Conservation (phyloP, 345 rosid species). For the Psidium guajava region DNA sequence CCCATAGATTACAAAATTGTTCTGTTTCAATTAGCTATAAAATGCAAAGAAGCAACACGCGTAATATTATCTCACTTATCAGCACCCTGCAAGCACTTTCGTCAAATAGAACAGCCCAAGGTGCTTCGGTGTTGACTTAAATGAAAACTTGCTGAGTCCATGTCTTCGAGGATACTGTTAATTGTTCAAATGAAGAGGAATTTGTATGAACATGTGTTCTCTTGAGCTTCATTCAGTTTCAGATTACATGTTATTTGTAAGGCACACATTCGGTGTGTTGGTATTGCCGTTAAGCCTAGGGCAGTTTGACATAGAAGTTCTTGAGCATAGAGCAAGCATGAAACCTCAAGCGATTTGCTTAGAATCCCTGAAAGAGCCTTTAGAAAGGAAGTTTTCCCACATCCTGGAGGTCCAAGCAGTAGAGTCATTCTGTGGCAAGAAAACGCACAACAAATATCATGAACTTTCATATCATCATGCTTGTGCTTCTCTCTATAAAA, state of each 20-base stretch:
- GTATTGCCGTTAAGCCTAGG: background rate
- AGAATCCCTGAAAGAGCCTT: constrained; percentile 61
- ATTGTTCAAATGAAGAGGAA: background rate
- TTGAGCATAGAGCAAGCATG: background rate
- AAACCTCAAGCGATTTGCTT: constrained; percentile 38
- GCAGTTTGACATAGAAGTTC: background rate
- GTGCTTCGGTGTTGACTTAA: background rate
- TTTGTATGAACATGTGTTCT: background rate
- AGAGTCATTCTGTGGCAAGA: constrained; percentile 38
- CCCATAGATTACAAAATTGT: background rate
- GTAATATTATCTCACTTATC: background rate
- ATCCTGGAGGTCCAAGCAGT: constrained; percentile 75
- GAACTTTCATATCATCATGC: background rate
- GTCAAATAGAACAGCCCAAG: background rate
- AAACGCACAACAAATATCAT: background rate
- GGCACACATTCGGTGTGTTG: background rate
- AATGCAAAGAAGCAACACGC: background rate
- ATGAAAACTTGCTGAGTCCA: background rate
- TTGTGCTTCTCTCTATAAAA: background rate
- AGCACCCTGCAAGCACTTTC: background rate
- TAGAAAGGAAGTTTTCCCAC: constrained; percentile 58
- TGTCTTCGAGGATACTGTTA: background rate
- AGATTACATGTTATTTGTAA: background rate
- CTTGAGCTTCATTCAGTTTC: background rate
- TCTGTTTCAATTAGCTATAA: background rate